Evolutionary conservation across 1,284 basidiomycete species (phyloP).

Genomic region (Ustilago hordei): DNA sequence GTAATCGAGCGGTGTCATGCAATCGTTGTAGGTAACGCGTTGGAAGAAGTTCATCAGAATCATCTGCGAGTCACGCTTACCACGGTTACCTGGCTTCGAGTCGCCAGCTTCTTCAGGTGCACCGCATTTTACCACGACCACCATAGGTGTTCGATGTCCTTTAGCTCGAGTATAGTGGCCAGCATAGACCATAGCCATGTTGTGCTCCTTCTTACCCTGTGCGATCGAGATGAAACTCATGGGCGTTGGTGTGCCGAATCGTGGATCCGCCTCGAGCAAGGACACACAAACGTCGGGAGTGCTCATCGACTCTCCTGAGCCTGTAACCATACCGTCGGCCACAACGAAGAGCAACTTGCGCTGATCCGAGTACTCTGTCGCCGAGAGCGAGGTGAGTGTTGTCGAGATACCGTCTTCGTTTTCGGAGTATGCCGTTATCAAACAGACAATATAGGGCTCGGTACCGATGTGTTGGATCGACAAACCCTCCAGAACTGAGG

Average conservation of each 20-base stretch:
- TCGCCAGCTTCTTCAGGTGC: constrained; percentile 79
- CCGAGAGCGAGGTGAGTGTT: constrained; percentile 91
- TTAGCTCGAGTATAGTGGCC: constrained; percentile 84
- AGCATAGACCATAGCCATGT: constrained; percentile 97
- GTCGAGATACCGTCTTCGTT: constrained; percentile 90
- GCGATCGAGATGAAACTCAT: constrained; percentile 95
- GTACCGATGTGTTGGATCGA: constrained; percentile 60
- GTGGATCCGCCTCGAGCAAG: constrained; percentile 89
- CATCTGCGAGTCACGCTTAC: constrained; percentile 98
- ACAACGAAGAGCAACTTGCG: constrained; percentile 94
- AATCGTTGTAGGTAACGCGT: constrained; percentile 97
- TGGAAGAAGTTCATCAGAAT: constrained; percentile 99
- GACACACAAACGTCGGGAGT: constrained; percentile 97
- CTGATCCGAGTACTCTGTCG: constrained; percentile 88
- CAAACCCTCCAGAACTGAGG: constrained; percentile 42
- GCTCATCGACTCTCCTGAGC: constrained; percentile 90
- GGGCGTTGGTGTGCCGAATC: constrained; percentile 94
- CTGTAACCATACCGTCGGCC: constrained; percentile 99
- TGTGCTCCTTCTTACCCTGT: constrained; percentile 86
- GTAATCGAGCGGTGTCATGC: constrained; percentile 96
- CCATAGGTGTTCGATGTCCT: constrained; percentile 91
- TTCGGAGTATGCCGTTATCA: constrained; percentile 98
- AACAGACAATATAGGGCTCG: constrained; percentile 92
- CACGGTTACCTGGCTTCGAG: constrained; percentile 96
- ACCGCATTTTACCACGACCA: constrained; percentile 97